phyloP scores from a whole-genome alignment of 768 basidiomycete genomes.

The Auricularia sp. region DNA sequence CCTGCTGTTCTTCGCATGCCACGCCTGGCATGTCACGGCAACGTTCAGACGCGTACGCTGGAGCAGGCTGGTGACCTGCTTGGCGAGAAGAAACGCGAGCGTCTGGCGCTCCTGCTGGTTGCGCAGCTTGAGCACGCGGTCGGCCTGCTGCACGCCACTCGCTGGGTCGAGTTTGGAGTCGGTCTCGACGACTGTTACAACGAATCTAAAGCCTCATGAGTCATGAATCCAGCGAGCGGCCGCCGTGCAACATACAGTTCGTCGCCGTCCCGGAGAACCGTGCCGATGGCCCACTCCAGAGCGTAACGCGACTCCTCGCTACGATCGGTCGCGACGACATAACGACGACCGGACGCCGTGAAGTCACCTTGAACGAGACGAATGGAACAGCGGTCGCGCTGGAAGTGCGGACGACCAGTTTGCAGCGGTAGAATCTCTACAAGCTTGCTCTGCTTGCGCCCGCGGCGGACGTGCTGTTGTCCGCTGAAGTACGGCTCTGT shows the following conservation, averaged over 20 bases:
- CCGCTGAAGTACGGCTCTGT: conserved; percentile 65
- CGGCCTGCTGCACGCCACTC: conserved; percentile 44
- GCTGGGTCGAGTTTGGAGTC: conserved; percentile 65
- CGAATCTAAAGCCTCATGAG: conserved; percentile 34
- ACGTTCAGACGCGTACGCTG: conserved; percentile 87
- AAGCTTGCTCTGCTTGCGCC: conserved; percentile 17
- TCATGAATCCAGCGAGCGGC: neutral
- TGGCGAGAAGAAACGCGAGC: conserved; percentile 75
- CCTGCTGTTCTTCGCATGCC: conserved; percentile 91
- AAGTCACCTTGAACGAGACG: conserved; percentile 61
- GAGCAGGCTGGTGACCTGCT: conserved; percentile 80
- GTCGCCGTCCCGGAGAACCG: conserved; percentile 89
- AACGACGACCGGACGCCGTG: conserved; percentile 51
- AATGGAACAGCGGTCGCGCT: conserved; percentile 88
- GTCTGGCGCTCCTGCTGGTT: conserved; percentile 92
- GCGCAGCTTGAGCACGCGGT: conserved; percentile 68
- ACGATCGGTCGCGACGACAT: conserved; percentile 89
- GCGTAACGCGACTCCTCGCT: conserved; percentile 93
- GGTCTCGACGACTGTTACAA: conserved; percentile 88
- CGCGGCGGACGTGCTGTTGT: conserved; percentile 21
- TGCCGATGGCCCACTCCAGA: conserved; percentile 96
- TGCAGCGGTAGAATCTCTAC: conserved; percentile 45
- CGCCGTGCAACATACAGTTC: conserved; percentile 44
- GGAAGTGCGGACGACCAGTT: conserved; percentile 75
- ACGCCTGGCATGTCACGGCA: conserved; percentile 82